Evolutionary conservation across 306 rosid species (phyloP), one percentile per base, ranked within the genome.

Genomic region (Glycine tomentella): DNA sequence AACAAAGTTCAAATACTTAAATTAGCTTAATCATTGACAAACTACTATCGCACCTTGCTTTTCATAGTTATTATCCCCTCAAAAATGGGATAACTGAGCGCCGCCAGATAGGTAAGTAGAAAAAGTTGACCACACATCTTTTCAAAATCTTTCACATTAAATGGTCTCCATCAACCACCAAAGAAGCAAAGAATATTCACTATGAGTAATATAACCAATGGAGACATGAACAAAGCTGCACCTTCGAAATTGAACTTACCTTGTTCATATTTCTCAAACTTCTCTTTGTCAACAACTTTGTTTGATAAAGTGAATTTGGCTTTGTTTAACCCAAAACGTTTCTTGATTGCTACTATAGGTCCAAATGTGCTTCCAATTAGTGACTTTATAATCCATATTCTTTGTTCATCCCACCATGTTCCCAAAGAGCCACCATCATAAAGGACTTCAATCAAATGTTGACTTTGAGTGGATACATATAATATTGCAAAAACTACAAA

Each of bases 321-420:
- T 62, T 87, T 78, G 58, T 55, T 81, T 72, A 71, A 69, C 15
- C 90, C 88, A 6, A 74, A 46, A 31, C 40, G 44, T 76, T 87
- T 82, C 74, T 82, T 79, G 7, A 14, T 2, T 38, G 76, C 90
- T 0, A 61, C 83, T 12, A 55, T 17, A 0, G 77, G 2, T 80
- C 87, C 86, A 14, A 84, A 84, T 14, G 75, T 9, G 74, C 9
- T 45, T 3, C 38, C 38, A 46, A 74, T 64, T 16, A 87, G 74
- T 12, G 80, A 81, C 52, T 63, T 87, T 0, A 87, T 36, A 34
- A 84, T 50, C 86, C 90, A 87, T 25, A 75, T 87, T 81, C 90
- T 75, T 36, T 83, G 86, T 67, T 87, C 90, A 61, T 87, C 82
- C 88, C 90, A 84, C 88, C 86, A 87, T 55, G 66, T 82, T 65